Percentiles rank a stretch among this genome's conserved stretches.
Evolutionary conservation across 257 asterid species (phyloP).

Genomic region (Solanum arcanum): DNA sequence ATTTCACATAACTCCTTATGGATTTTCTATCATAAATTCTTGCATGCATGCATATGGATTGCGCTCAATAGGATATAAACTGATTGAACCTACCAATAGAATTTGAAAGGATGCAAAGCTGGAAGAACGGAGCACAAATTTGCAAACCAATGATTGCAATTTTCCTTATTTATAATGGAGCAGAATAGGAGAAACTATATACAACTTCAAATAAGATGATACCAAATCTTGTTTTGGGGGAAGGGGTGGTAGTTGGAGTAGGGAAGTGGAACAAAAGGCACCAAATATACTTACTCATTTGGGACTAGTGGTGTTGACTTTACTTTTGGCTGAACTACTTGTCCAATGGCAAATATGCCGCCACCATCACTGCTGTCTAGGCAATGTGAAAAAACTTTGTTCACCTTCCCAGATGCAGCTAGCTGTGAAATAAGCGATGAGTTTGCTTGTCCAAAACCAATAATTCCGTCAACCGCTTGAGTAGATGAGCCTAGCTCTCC

Average conservation of each 20-base stretch:
- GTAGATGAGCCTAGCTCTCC: constrained; percentile 83
- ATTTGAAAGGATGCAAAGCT: neutral
- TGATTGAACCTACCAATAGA: neutral
- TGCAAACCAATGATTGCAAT: neutral
- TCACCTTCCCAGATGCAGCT: constrained; percentile 64
- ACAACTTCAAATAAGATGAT: neutral
- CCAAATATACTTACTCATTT: constrained; percentile 46
- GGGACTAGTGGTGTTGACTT: constrained; percentile 64
- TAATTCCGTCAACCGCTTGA: constrained; percentile 89
- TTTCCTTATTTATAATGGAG: neutral
- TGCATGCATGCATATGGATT: neutral
- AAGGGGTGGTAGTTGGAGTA: neutral
- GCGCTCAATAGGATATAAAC: neutral
- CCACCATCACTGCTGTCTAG: constrained; percentile 82
- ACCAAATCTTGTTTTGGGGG: neutral
- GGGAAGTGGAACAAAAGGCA: neutral
- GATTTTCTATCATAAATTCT: neutral
- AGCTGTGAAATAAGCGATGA: constrained; percentile 91
- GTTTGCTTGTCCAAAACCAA: constrained; percentile 97
- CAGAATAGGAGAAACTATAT: neutral
- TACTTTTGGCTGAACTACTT: constrained; percentile 77
- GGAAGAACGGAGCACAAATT: neutral
- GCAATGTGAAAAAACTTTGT: constrained; percentile 83
- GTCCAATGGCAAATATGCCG: constrained; percentile 92
- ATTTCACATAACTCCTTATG: neutral